Percentiles rank a stretch among this genome's conserved stretches.
Evolutionary conservation across 2,329 filamentous ascomycete genomes (phyloP).

Genomic region (Colletotrichum sp.): DNA sequence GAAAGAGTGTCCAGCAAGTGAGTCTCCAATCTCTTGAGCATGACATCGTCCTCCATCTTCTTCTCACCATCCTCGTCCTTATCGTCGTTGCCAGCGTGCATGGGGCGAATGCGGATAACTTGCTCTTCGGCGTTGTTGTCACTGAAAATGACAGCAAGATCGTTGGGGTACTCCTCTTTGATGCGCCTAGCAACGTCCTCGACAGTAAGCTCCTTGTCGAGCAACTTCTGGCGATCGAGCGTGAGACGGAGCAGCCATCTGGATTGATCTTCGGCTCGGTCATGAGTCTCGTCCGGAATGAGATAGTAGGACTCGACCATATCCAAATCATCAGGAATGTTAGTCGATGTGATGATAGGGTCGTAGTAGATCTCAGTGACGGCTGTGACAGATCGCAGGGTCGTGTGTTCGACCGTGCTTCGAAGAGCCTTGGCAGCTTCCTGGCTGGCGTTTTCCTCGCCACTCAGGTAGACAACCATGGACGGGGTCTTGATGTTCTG

Average conservation of each 20-base stretch:
- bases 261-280: constrained; percentile 75
- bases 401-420: constrained; percentile 92
- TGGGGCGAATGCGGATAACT: constrained; percentile 88
- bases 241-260: constrained; percentile 95
- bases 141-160: constrained; percentile 93
- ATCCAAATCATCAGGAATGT: constrained; percentile 85
- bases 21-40: constrained; percentile 88
- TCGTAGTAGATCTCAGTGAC: constrained; percentile 98
- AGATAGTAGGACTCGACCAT: constrained; percentile 98
- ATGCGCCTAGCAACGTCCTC: constrained; percentile 90
- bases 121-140: constrained; percentile 97
- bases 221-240: constrained; percentile 89
- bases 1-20: constrained; percentile 92
- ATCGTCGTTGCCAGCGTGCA: constrained; percentile 71
- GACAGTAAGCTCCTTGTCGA: constrained; percentile 92
- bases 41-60: constrained; percentile 82
- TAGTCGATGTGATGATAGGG: constrained; percentile 83
- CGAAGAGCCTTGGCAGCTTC: constrained; percentile 85
- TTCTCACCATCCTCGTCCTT: constrained; percentile 70
- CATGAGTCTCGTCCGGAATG: constrained; percentile 77
- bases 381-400: constrained; percentile 86
- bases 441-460: constrained; percentile 67
- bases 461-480: constrained; percentile 85
- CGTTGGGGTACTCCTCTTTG: constrained; percentile 84
- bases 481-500: constrained; percentile 98